Evolutionary conservation across 306 rosid genomes (phyloP).

Genomic region (Gastrolobium villosum): DNA sequence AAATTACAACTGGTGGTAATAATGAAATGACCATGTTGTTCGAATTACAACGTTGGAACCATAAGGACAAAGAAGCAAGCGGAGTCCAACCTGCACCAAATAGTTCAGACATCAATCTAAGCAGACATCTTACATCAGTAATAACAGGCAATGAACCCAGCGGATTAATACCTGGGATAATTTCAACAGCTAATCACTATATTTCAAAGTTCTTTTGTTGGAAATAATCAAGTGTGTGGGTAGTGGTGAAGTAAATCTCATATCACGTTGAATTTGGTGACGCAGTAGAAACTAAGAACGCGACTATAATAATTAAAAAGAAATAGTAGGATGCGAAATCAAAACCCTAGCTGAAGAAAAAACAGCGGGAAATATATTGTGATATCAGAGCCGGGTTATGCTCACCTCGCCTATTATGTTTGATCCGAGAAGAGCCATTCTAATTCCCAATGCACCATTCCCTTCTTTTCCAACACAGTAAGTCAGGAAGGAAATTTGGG

Average conservation of each 20-base stretch:
- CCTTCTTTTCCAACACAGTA: not conserved
- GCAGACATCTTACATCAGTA: not conserved
- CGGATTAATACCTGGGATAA: not conserved
- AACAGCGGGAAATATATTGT: not conserved
- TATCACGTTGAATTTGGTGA: conserved; percentile 30
- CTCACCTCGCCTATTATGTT: conserved; percentile 72
- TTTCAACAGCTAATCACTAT: conserved; percentile 10
- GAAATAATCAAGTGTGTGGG: too few relatives aligned
- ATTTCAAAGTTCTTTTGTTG: not conserved
- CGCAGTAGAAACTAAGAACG: not conserved
- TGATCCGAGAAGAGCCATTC: conserved; percentile 86
- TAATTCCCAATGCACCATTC: conserved; percentile 33
- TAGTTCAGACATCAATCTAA: conserved; percentile 29
- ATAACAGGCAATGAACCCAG: not conserved
- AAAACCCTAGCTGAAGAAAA: conserved; percentile 43
- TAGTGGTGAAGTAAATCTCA: too few relatives aligned
- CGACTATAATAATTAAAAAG: not conserved
- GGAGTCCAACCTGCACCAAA: conserved; percentile 80
- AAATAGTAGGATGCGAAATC: not conserved
- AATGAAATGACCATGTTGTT: conserved; percentile 74
- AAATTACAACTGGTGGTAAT: not conserved
- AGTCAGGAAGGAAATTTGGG: not conserved
- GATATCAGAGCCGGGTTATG: conserved; percentile 24
- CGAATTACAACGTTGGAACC: conserved; percentile 82
- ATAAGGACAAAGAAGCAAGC: conserved; percentile 82